Evolutionary conservation across 805 yeast species (phyloP).

Genomic region (Pichia thaimueangensis): DNA sequence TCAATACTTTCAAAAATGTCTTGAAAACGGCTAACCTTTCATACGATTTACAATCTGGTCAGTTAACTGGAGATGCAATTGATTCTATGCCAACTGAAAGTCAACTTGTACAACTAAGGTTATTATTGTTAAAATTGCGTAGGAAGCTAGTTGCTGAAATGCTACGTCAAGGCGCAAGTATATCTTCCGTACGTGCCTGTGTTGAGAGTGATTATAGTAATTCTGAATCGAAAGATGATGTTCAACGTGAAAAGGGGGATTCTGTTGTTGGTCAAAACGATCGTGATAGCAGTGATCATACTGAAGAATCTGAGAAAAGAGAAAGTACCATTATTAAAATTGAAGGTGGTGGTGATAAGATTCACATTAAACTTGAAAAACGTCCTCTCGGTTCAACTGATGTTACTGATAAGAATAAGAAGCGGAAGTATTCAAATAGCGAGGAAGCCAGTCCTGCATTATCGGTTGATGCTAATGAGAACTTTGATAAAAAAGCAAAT

Average conservation of each 20-base stretch:
- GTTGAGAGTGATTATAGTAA: background rate
- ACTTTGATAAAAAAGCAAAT: background rate
- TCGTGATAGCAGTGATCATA: background rate
- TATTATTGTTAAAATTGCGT: background rate
- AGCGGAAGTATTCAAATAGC: background rate
- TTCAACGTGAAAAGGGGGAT: background rate
- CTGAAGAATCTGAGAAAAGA: background rate
- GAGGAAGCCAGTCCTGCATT: background rate
- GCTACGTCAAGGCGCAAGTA: background rate
- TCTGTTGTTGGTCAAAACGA: background rate
- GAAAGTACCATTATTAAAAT: constrained; percentile 6
- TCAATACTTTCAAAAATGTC: background rate
- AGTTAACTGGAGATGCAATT: background rate
- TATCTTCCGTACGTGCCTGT: background rate
- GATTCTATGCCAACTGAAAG: background rate
- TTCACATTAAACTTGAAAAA: constrained; percentile 11
- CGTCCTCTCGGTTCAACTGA: constrained; percentile 8
- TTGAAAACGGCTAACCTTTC: background rate
- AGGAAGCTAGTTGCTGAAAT: constrained; percentile 3
- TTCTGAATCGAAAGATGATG: background rate
- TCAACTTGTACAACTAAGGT: background rate
- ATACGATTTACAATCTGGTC: background rate
- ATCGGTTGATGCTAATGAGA: background rate
- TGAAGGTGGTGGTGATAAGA: constrained; percentile 15
- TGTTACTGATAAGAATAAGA: background rate